phyloP scores from a whole-genome alignment of 345 rosid species.

The Crucihimalaya himalaica region DNA sequence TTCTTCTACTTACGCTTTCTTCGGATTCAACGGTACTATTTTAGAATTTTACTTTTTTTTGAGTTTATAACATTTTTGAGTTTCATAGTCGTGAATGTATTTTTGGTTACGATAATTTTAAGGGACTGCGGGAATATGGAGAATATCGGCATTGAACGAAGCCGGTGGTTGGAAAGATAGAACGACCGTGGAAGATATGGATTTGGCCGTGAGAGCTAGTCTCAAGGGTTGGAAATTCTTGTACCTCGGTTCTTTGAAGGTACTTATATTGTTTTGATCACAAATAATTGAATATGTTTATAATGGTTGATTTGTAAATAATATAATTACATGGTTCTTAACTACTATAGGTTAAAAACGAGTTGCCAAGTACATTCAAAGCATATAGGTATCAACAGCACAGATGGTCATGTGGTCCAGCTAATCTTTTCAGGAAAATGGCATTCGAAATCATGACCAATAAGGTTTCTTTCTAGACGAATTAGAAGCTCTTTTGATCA shows the following conservation, averaged over 20 bases:
- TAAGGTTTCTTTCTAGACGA: constrained; percentile 47
- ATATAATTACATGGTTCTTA: not conserved
- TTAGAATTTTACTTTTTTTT: not conserved
- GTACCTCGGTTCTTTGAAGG: constrained; percentile 73
- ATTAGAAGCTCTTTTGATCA: not conserved
- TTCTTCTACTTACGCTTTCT: constrained; percentile 88
- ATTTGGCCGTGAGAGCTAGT: constrained; percentile 94
- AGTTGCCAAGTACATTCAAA: constrained; percentile 90
- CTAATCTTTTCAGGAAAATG: constrained; percentile 96
- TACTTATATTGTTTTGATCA: constrained; percentile 21
- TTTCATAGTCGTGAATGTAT: not conserved
- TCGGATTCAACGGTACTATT: constrained; percentile 82
- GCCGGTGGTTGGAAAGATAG: constrained; percentile 99
- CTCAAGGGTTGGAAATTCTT: constrained; percentile 96
- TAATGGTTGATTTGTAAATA: not conserved
- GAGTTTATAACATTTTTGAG: not conserved
- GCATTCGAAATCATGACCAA: constrained; percentile 72
- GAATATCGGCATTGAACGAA: constrained; percentile 80
- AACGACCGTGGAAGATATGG: constrained; percentile 99
- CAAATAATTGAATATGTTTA: not conserved
- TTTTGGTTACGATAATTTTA: not conserved
- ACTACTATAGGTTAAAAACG: constrained; percentile 78
- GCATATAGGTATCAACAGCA: constrained; percentile 95
- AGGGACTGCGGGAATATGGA: constrained; percentile 99
- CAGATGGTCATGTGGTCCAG: constrained; percentile 98